Base-by-base conservation (phyloP, 345 rosid species). In the Populus pruinosa region DNA sequence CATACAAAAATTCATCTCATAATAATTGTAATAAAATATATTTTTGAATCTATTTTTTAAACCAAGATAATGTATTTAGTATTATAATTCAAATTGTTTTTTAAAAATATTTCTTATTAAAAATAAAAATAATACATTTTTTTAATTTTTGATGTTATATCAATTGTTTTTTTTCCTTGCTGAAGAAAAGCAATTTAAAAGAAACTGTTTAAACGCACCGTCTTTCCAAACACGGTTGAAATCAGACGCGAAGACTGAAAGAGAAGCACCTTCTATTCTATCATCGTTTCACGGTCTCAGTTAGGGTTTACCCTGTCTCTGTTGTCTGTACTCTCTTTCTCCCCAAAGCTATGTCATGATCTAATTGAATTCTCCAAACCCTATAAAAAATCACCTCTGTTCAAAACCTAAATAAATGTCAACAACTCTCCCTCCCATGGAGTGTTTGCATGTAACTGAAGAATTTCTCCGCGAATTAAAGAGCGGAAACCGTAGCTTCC, bases 401-500 rank as follows among this genome's bases (percentile, higher is more conserved):
- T 10, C 10, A 21, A 67, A 39, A n/a, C 27, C 16, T 47, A 43
- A 56, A 71, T 23, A 13, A 63, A 77, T 73, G 67, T 53, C 69
- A 17, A 41, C 44, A 93, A 85, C 93, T 71, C 86, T 96, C 78
- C 93, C 96, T 73, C 86, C 86, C 18, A 75, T 86, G 27, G 91
- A 90, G 82, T 91, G 97, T 86, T 76, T 72, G 59, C 86, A 88
- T 89, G 79, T 96, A 38, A 92, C 92, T 18, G 96, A 88, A 41
- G 98, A 90, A 76, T 82, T 83, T 77, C 71, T 94, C 69, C 97
- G 91, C 72, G 98, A 96, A 85, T 89, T 93, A 86, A 94, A 87
- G 87, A 84, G 67, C 71, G 97, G 91, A 23, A 92, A 85, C 89
- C 81, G 90, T 47, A 79, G 73, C 79, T 86, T 84, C 79, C 90